These are phyloP conservation scores for Penicillium riverlandense DNA, from an alignment of 495 filamentous ascomycete species.

Conservation along the genomic window DNA sequence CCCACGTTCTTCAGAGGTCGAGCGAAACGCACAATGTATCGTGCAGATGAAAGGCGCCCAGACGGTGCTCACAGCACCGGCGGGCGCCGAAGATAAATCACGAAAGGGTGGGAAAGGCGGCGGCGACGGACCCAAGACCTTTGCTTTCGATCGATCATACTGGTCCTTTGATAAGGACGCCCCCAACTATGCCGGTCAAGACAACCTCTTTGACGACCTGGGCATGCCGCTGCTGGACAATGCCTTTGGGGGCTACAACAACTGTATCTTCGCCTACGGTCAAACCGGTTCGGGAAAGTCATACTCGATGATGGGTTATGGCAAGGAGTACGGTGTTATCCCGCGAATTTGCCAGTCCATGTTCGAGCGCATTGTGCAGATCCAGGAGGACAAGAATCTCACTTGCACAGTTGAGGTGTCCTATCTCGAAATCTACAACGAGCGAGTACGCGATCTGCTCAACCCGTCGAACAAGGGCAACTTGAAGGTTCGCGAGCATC, in stretches of 20 bases:
- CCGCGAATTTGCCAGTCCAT: conserved; percentile 97
- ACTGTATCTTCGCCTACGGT: conserved; percentile 99
- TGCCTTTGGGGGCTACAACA: conserved; percentile 98
- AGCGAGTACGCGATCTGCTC: conserved; percentile 90
- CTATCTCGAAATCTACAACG: conserved; percentile 99
- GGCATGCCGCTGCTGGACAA: conserved; percentile 92
- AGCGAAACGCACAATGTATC: conserved; percentile 92
- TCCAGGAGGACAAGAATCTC: conserved; percentile 73
- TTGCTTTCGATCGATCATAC: conserved; percentile 95
- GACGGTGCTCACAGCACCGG: conserved; percentile 76
- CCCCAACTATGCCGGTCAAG: conserved; percentile 81
- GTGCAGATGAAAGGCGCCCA: conserved; percentile 92
- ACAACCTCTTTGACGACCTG: conserved; percentile 79
- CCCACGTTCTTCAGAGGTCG: conserved; percentile 54
- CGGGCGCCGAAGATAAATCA: conserved; percentile 52
- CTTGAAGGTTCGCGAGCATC: conserved; percentile 94
- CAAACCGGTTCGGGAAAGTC: conserved; percentile 98
- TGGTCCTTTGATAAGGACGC: conserved; percentile 91
- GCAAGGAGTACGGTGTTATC: conserved; percentile 92
- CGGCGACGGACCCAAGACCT: conserved; percentile 76
- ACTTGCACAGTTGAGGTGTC: conserved; percentile 95
- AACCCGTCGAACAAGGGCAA: conserved; percentile 97
- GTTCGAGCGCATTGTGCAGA: conserved; percentile 74
- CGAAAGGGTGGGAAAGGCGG: conserved; percentile 53
- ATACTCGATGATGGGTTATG: conserved; percentile 99